Percentiles rank a stretch among this genome's conserved stretches.
These are phyloP conservation scores for Ettlia oleoabundans DNA, from an alignment of 139 green algal species.

Conservation along the genomic window DNA sequence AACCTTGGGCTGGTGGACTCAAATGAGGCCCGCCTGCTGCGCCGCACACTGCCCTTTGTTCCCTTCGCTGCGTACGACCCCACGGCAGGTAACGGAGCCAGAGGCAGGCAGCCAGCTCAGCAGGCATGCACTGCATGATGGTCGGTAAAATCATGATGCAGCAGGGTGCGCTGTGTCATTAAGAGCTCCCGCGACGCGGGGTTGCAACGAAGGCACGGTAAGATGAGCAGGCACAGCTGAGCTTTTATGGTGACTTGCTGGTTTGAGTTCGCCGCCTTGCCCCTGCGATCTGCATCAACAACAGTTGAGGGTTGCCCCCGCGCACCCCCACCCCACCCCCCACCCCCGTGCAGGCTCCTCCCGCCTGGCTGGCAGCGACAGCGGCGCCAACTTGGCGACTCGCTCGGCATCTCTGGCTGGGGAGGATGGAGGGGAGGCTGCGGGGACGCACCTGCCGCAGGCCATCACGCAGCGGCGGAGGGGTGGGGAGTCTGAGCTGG, in stretches of 20 bases:
- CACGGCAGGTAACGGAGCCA: slow-evolving; percentile 1
- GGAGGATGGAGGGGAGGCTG: neutral
- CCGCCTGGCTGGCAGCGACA: neutral
- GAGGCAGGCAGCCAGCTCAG: too few relatives aligned
- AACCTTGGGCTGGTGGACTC: slow-evolving; percentile 20
- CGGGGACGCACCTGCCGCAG: neutral
- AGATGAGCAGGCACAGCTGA: too few relatives aligned
- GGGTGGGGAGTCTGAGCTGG: neutral
- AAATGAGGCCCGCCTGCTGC: slow-evolving; percentile 11
- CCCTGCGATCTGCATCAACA: neutral
- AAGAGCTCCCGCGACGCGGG: too few relatives aligned
- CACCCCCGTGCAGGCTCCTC: neutral
- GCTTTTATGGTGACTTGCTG: too few relatives aligned
- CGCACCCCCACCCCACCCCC: neutral
- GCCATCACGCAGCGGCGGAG: slow-evolving; percentile 26
- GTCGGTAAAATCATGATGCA: too few relatives aligned
- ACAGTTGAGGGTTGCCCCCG: neutral
- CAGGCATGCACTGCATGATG: neutral
- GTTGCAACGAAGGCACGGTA: too few relatives aligned
- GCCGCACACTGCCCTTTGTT: slow-evolving; percentile 50
- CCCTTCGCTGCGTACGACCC: slow-evolving; percentile 54
- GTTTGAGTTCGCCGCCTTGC: too few relatives aligned
- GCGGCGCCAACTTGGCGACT: neutral
- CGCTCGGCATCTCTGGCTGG: too few relatives aligned
- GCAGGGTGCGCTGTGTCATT: too few relatives aligned